Evolutionary conservation across 176 grass and related monocot species (phyloP).

Genomic region (Bromus sterilis): DNA sequence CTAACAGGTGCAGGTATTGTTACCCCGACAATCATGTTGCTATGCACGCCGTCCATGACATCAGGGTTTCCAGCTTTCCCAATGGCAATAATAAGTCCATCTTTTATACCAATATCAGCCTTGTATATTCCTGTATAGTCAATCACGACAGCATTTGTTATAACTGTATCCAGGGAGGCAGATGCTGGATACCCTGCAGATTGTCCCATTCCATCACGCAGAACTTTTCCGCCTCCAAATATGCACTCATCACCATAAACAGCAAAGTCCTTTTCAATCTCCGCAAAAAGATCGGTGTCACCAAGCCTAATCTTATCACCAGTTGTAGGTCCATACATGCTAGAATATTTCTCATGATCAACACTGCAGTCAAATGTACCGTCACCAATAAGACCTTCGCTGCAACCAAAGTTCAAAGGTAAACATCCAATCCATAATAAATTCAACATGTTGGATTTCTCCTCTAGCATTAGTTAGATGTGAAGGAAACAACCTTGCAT

Average conservation of each 20-base stretch:
- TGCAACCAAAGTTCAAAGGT: constrained; percentile 40
- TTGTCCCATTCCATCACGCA: constrained; percentile 97
- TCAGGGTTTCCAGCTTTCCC: constrained; percentile 98
- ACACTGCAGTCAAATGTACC: constrained; percentile 47
- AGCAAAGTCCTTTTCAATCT: constrained; percentile 89
- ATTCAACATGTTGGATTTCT: not conserved
- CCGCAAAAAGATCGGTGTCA: constrained; percentile 79
- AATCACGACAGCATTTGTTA: constrained; percentile 92
- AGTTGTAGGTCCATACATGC: constrained; percentile 94
- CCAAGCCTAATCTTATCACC: constrained; percentile 96
- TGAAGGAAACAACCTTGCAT: constrained; percentile 46
- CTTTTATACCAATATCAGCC: constrained; percentile 95
- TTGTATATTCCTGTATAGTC: constrained; percentile 98
- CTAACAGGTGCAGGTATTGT: constrained; percentile 10
- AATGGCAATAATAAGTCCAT: constrained; percentile 53
- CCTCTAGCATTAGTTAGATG: not conserved
- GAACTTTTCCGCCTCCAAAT: constrained; percentile 94
- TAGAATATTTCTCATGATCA: constrained; percentile 77
- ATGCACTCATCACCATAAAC: constrained; percentile 95
- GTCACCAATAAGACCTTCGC: constrained; percentile 72
- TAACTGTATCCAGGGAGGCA: constrained; percentile 74
- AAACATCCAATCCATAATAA: not conserved
- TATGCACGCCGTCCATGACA: constrained; percentile 77
- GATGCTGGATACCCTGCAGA: constrained; percentile 43
- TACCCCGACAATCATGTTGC: constrained; percentile 95